Percentiles rank a stretch among this genome's conserved stretches.
These are phyloP conservation scores for Podospora pseudoanserina DNA, from an alignment of 495 filamentous ascomycete genomes.

Conservation along the genomic window DNA sequence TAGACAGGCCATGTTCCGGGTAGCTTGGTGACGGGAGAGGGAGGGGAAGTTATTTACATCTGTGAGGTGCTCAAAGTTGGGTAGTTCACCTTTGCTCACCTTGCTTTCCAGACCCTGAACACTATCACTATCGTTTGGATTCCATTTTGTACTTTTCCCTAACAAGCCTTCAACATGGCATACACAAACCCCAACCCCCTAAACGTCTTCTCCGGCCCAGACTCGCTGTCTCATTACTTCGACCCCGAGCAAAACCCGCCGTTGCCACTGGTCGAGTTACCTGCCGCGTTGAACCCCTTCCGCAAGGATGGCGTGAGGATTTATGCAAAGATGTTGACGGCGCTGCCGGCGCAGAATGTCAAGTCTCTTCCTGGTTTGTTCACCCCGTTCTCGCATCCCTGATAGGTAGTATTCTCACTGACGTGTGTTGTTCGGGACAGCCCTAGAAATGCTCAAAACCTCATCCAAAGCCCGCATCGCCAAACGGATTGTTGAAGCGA, in stretches of 20 bases:
- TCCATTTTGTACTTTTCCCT: background rate
- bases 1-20: background rate
- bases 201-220: slow-evolving; percentile 55
- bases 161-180: background rate
- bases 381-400: background rate
- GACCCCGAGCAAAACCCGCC: slow-evolving; percentile 55
- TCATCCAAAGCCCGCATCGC: slow-evolving; percentile 1
- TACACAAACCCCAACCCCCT: slow-evolving; percentile 33
- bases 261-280: slow-evolving; percentile 58
- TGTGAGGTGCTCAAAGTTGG: background rate
- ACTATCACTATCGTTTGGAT: background rate
- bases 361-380: slow-evolving; percentile 58
- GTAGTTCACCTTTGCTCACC: background rate
- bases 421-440: slow-evolving; percentile 26
- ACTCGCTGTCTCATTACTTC: slow-evolving; percentile 55
- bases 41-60: background rate
- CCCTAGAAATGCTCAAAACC: slow-evolving; percentile 50
- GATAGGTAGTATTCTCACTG: too few relatives aligned
- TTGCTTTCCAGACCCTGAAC: background rate
- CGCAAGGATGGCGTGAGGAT: slow-evolving; percentile 56
- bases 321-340: slow-evolving; percentile 62
- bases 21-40: background rate
- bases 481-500: slow-evolving; percentile 56
- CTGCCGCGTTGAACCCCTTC: slow-evolving; percentile 53
- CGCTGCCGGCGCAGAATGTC: slow-evolving; percentile 61